Percentiles rank a stretch among this genome's conserved stretches.
Conservation (phyloP, 2,329 filamentous ascomycete genomes). For the Monosporascus sp. region DNA sequence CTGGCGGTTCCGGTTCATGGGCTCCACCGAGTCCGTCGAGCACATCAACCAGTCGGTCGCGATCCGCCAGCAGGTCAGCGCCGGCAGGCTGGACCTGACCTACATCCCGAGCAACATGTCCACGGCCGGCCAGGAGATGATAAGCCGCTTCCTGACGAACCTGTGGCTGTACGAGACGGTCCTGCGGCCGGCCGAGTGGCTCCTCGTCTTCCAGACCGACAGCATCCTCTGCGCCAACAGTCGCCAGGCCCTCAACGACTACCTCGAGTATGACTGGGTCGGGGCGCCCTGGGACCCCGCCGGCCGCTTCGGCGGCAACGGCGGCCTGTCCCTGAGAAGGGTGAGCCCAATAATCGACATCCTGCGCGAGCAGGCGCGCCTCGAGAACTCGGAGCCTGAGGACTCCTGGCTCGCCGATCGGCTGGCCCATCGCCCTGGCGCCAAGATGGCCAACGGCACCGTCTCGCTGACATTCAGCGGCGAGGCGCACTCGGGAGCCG, state of each 20-base stretch:
- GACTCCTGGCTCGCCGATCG: constrained; percentile 53
- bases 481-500: constrained; percentile 39
- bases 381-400: constrained; percentile 42
- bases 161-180: constrained; percentile 47
- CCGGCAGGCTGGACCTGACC: constrained; percentile 46
- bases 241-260: constrained; percentile 41
- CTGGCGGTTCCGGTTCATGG: constrained; percentile 55
- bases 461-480: constrained; percentile 45
- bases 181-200: constrained; percentile 46
- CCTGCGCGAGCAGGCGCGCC: constrained; percentile 42
- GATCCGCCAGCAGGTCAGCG: constrained; percentile 37
- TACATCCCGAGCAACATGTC: constrained; percentile 49
- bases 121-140: constrained; percentile 45
- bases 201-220: constrained; percentile 52
- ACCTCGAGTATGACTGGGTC: constrained; percentile 49
- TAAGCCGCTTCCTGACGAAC: constrained; percentile 48
- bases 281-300: constrained; percentile 44
- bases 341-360: constrained; percentile 50
- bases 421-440: constrained; percentile 43
- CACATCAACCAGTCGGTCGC: constrained; percentile 40
- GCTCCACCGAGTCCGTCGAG: constrained; percentile 40
- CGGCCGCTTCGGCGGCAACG: constrained; percentile 45
- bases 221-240: constrained; percentile 52
- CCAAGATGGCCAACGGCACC: constrained; percentile 47
- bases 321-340: constrained; percentile 47